These are phyloP conservation scores for Chaetomium cochliodes DNA, from an alignment of 495 filamentous ascomycete genomes.

Conservation along the genomic window DNA sequence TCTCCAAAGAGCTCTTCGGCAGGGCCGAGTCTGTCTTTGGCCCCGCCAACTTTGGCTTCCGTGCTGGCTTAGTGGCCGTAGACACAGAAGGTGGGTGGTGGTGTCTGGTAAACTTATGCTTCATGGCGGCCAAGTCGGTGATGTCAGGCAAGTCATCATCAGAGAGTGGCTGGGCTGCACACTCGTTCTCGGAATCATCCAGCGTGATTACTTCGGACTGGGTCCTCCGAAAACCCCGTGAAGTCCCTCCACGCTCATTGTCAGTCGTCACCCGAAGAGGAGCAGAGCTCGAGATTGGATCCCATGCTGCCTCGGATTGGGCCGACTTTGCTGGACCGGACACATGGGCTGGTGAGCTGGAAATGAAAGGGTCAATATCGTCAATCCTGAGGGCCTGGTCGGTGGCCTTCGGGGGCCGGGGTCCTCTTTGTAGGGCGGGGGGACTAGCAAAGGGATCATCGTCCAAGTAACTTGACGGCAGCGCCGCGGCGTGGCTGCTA, in stretches of 20 bases:
- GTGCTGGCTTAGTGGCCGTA: background rate
- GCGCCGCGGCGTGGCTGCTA: background rate
- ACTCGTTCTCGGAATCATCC: conserved; percentile 26
- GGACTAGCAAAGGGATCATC: conserved; percentile 25
- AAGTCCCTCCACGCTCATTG: conserved; percentile 5
- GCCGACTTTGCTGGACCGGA: conserved; percentile 4
- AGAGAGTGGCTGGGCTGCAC: conserved; percentile 6
- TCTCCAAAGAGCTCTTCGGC: conserved; percentile 39
- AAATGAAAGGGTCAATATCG: conserved; percentile 25
- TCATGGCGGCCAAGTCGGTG: conserved; percentile 33
- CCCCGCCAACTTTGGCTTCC: conserved; percentile 11
- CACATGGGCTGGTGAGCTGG: conserved; percentile 17
- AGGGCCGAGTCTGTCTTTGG: conserved; percentile 18
- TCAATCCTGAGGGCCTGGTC: conserved; percentile 8
- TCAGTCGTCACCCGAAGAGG: conserved; percentile 30
- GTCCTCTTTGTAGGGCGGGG: conserved; percentile 6
- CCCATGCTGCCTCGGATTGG: conserved; percentile 39
- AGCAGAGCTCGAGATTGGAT: conserved; percentile 52
- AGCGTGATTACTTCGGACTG: conserved; percentile 29
- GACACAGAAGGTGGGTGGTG: background rate
- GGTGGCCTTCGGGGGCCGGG: background rate
- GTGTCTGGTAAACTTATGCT: conserved; percentile 14
- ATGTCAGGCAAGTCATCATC: conserved; percentile 46
- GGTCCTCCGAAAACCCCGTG: conserved; percentile 19
- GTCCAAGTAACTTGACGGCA: background rate